Evolutionary conservation across 2,329 filamentous ascomycete genomes (phyloP).

Genomic region (Samsoniella hepiali): DNA sequence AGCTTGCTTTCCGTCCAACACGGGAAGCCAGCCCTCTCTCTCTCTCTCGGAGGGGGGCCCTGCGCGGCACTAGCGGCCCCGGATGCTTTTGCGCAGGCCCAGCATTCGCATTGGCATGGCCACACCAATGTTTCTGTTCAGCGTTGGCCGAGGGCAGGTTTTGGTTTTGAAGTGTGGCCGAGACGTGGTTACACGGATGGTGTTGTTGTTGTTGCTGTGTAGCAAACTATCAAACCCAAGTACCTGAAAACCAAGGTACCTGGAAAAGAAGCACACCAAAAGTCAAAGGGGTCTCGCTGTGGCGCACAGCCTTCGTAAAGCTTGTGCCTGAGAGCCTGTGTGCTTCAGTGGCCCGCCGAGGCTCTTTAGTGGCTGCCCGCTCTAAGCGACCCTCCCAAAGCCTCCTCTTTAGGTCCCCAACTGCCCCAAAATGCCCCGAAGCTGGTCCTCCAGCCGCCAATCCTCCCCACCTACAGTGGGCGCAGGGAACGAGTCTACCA

Average conservation of each 20-base stretch:
- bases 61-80: conserved; percentile 1
- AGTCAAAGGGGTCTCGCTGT: not conserved
- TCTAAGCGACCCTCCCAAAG: not conserved
- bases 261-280: no score
- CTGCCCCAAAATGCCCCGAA: not conserved
- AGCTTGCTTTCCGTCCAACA: not conserved
- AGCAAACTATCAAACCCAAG: no score
- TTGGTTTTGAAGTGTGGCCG: not conserved
- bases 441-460: not conserved
- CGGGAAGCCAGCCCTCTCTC: not conserved
- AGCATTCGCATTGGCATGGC: not conserved
- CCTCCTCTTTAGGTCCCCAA: not conserved
- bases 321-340: not conserved
- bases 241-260: no score
- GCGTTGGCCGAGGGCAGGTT: not conserved
- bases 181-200: no score
- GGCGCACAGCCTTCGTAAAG: not conserved
- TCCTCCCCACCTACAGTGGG: not conserved
- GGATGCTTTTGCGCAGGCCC: not conserved
- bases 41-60: not conserved
- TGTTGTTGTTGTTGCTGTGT: no score
- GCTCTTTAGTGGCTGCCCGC: not conserved
- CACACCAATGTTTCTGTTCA: not conserved
- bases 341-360: not conserved
- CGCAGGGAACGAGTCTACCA: no score